Evolutionary conservation across 1,284 basidiomycete species (phyloP).

Genomic region (Apiotrichum veenhuisii): DNA sequence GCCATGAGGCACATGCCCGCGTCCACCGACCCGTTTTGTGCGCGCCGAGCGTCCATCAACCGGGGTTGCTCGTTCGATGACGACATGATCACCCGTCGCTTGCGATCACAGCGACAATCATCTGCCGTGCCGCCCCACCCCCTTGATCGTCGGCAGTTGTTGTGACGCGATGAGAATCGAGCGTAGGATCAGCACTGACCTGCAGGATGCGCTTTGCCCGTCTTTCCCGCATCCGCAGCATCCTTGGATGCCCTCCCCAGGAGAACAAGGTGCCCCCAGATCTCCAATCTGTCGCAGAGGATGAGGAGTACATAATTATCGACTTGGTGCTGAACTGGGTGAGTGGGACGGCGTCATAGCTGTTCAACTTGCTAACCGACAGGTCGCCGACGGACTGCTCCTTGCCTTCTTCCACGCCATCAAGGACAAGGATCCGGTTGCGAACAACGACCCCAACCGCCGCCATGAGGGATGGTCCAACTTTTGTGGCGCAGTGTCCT

Average conservation of each 20-base stretch:
- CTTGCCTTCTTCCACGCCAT: constrained; percentile 94
- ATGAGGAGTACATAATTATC: constrained; percentile 77
- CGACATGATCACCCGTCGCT: background rate
- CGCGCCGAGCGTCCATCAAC: too few species aligned
- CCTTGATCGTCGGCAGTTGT: too few species aligned
- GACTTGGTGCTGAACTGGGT: constrained; percentile 93
- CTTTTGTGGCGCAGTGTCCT: constrained; percentile 72
- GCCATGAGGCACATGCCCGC: too few species aligned
- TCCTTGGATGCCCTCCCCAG: constrained; percentile 50
- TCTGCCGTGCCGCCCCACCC: too few species aligned
- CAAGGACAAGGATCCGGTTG: constrained; percentile 55
- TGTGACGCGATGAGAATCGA: too few species aligned
- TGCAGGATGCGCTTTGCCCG: constrained; percentile 53
- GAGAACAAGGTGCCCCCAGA: constrained; percentile 50
- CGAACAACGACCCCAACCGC: constrained; percentile 71
- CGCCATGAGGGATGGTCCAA: constrained; percentile 82
- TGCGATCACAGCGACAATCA: background rate
- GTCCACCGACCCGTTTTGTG: too few species aligned
- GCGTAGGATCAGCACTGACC: constrained; percentile 1
- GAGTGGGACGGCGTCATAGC: constrained; percentile 10
- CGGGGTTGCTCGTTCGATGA: too few species aligned
- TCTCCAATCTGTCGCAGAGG: constrained; percentile 64
- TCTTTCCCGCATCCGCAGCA: constrained; percentile 49
- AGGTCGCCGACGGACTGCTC: constrained; percentile 76
- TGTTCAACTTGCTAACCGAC: background rate